phyloP scores from a whole-genome alignment of 345 rosid genomes.

The Diplotaxis tenuifolia region DNA sequence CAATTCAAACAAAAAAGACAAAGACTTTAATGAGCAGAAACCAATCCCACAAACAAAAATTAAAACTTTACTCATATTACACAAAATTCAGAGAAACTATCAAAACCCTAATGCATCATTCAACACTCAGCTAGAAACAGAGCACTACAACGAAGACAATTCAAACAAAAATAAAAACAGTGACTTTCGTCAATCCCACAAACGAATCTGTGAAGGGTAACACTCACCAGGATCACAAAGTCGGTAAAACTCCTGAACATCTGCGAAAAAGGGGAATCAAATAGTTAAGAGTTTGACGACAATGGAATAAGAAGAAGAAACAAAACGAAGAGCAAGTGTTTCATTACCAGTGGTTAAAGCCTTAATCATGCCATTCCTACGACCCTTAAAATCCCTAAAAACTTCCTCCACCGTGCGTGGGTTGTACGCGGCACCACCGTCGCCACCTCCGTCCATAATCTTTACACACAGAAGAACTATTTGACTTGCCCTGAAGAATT shows the following conservation, averaged over 20 bases:
- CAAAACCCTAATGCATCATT: conserved; percentile 27
- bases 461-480: conserved; percentile 26
- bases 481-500: conserved; percentile 34
- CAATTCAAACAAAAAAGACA: background rate
- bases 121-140: conserved; percentile 1
- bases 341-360: conserved; percentile 65
- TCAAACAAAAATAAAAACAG: background rate
- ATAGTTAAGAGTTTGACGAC: background rate
- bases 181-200: conserved; percentile 12
- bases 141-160: background rate
- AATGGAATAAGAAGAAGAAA: background rate
- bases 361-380: conserved; percentile 65
- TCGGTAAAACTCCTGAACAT: conserved; percentile 63
- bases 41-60: conserved; percentile 26
- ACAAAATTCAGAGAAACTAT: too few species aligned
- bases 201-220: conserved; percentile 7
- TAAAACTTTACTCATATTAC: too few species aligned
- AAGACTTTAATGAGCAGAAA: background rate
- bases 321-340: background rate
- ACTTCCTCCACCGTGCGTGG: conserved; percentile 80
- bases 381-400: conserved; percentile 67
- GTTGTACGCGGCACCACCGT: conserved; percentile 51
- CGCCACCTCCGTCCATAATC: conserved; percentile 53
- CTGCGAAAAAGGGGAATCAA: conserved; percentile 36
- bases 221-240: conserved; percentile 77